These are phyloP conservation scores for Daldinia grandis DNA, from an alignment of 495 filamentous ascomycete species.

Conservation along the genomic window DNA sequence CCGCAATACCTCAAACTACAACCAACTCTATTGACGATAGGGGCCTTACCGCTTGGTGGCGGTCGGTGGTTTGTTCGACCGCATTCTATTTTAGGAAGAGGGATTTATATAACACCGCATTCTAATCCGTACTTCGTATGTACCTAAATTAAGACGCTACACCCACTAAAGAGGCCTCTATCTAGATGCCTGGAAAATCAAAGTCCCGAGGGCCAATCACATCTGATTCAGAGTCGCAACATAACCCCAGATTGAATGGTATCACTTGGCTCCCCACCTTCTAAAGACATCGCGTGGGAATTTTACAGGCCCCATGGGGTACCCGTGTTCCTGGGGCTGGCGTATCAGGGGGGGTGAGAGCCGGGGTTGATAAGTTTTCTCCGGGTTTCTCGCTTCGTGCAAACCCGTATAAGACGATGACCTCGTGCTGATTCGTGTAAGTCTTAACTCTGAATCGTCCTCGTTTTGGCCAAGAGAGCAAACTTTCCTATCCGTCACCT, in stretches of 20 bases:
- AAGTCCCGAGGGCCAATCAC: constrained; percentile 19
- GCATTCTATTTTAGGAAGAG: constrained; percentile 12
- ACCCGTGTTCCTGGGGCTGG: constrained; percentile 17
- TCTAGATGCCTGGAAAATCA: constrained; percentile 16
- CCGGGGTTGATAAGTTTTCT: constrained; percentile 11
- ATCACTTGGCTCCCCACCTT: constrained; percentile 3
- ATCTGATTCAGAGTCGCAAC: constrained; percentile 6
- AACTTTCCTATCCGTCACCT: not conserved
- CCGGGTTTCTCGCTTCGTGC: not conserved
- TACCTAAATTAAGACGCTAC: not conserved
- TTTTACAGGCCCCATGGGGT: constrained; percentile 24
- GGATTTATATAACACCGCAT: constrained; percentile 34
- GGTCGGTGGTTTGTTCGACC: constrained; percentile 15
- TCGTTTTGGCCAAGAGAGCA: not conserved
- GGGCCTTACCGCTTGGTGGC: constrained; percentile 12
- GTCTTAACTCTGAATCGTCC: not conserved
- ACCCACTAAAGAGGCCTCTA: not conserved
- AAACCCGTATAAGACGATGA: constrained; percentile 22
- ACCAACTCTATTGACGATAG: constrained; percentile 1
- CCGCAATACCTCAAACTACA: not conserved
- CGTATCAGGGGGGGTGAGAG: constrained; percentile 7
- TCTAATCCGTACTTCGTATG: too few relatives aligned
- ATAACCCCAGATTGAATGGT: constrained; percentile 21
- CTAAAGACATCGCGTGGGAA: constrained; percentile 11
- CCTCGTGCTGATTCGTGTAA: not conserved